These are phyloP conservation scores for Suillus fuscotomentosus DNA, from an alignment of 768 basidiomycete species.

Conservation along the genomic window DNA sequence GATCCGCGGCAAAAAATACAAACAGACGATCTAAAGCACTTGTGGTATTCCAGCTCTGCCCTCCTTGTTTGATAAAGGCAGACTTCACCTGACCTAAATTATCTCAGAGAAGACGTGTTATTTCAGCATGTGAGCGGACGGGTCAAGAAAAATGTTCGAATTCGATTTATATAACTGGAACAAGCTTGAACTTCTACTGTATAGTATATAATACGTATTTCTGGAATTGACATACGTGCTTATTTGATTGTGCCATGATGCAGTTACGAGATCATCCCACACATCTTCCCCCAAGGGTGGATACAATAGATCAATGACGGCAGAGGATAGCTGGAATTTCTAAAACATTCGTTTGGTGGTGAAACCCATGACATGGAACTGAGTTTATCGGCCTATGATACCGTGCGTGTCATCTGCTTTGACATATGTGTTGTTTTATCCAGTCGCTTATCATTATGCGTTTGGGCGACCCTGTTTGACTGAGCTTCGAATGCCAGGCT, in stretches of 20 bases:
- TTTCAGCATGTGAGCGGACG: constrained; percentile 53
- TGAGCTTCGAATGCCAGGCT: neutral
- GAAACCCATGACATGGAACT: neutral
- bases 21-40: constrained; percentile 3
- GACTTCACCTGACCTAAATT: constrained; percentile 73
- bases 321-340: constrained; percentile 62
- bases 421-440: neutral
- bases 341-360: constrained; percentile 3
- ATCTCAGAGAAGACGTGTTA: constrained; percentile 61
- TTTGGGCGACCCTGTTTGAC: neutral
- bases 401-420: neutral
- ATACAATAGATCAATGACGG: constrained; percentile 61
- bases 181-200: constrained; percentile 45
- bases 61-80: constrained; percentile 75
- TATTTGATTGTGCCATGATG: constrained; percentile 61
- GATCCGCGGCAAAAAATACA: neutral
- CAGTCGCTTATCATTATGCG: neutral
- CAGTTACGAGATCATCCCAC: constrained; percentile 61
- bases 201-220: neutral
- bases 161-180: constrained; percentile 59
- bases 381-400: constrained; percentile 29
- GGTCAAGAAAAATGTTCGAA: constrained; percentile 46
- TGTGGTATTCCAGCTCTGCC: constrained; percentile 57
- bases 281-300: constrained; percentile 75
- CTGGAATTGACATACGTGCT: constrained; percentile 46